Evolutionary conservation across 2,329 filamentous ascomycete genomes (phyloP), one percentile per base, ranked within the genome.

Genomic region (Blastomyces gilchristii): DNA sequence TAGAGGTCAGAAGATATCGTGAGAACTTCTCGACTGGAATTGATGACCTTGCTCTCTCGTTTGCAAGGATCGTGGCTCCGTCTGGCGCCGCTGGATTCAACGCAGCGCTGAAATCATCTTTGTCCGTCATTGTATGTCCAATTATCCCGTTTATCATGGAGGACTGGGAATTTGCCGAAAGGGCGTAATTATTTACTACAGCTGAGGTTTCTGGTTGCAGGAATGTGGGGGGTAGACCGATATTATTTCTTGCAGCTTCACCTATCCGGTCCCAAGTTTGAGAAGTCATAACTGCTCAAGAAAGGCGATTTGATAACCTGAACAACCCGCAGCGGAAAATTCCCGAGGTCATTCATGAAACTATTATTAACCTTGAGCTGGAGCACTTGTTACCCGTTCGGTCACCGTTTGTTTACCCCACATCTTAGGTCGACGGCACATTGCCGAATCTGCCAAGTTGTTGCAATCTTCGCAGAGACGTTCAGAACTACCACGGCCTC

Each of bases 71-170:
- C 18, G 74, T 75, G 28, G 78, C 76, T 34, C 80, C 81, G 66
- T 77, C 73, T 54, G 74, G 74, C 67, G 75, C 74, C 62, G 69
- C 76, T 63, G 81, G 81, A 67, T 75, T 77, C 39, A 83, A 77
- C 22, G 73, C 72, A 68, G 79, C 77, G 61, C 79, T 80, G 70
- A 82, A 82, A 72, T 83, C 80, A 28, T 73, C 7, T 34, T 61
- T 62, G 9, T 54, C 47, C 41, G 37, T 28, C 61, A 66, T 58
- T 58, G 37, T 14, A 28, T 6, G 37, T 31, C 41, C 39, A 31
- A 28, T 43, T 58, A 12, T 43, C 22, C n/a, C 28, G 28, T 56
- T 18, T 18, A 28, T 43, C n/a, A 31, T 18, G n/a, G 52, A 31
- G 28, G 41, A 4, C 22, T 11, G n/a, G 16, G n/a, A 45, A 31